Evolutionary conservation across 768 basidiomycete genomes (phyloP).

Genomic region (Phylloporus rhodoxanthus): DNA sequence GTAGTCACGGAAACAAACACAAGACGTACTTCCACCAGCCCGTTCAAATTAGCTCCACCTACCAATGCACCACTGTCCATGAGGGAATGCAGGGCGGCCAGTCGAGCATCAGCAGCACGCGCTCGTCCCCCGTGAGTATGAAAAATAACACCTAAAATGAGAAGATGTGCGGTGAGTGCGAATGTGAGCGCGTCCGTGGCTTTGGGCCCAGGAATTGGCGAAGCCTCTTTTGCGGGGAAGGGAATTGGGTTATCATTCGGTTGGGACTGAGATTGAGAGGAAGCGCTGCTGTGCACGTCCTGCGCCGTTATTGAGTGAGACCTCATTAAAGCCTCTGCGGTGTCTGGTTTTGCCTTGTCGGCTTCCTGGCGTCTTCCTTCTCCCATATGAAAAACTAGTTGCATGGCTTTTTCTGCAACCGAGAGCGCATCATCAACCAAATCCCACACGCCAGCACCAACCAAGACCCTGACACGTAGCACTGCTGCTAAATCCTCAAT

Average conservation of each 20-base stretch:
- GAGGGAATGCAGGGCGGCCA: slow-evolving; percentile 58
- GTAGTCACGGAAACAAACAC: slow-evolving; percentile 16
- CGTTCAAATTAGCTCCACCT: slow-evolving; percentile 31
- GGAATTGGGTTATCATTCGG: neutral
- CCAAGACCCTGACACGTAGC: slow-evolving; percentile 51
- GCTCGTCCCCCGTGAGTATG: slow-evolving; percentile 55
- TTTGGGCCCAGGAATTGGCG: slow-evolving; percentile 15
- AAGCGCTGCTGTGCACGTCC: slow-evolving; percentile 23
- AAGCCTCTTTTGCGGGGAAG: slow-evolving; percentile 2
- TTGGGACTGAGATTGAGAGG: slow-evolving; percentile 23
- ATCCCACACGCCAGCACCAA: slow-evolving; percentile 51
- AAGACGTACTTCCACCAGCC: slow-evolving; percentile 33
- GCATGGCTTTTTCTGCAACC: slow-evolving; percentile 46
- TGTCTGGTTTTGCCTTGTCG: slow-evolving; percentile 11
- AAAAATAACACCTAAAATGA: slow-evolving; percentile 57
- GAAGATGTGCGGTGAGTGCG: slow-evolving; percentile 49
- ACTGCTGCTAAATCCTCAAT: slow-evolving; percentile 49
- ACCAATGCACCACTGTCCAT: slow-evolving; percentile 54
- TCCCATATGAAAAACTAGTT: slow-evolving; percentile 29
- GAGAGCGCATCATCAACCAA: slow-evolving; percentile 44
- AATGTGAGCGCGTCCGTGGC: slow-evolving; percentile 30
- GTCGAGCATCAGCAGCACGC: slow-evolving; percentile 41
- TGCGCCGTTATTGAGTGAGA: slow-evolving; percentile 27
- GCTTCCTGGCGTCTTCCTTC: slow-evolving; percentile 6
- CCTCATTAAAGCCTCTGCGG: slow-evolving; percentile 16